Evolutionary conservation across 2,329 filamentous ascomycete species (phyloP), one percentile per base, ranked within the genome.

Genomic region (Mollisiaceae sp.): DNA sequence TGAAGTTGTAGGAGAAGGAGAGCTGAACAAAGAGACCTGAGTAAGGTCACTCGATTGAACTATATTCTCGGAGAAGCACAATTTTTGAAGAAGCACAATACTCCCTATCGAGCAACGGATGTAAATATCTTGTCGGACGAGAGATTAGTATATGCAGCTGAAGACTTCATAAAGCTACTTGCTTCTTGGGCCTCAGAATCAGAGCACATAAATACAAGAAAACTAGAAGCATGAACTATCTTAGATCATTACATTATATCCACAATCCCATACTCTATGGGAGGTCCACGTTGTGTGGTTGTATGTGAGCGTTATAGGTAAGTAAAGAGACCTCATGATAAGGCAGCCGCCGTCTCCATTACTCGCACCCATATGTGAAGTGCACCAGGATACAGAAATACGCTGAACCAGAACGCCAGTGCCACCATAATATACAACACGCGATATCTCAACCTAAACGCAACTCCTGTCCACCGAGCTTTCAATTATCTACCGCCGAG

Each of bases 191-290:
- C 4, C 15, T 41, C 38, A 41, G 2, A 41, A 9, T 18, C 38
- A 4, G 38, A 41, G 11, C 11, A 41, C 11, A 41, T 12, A 41
- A 4, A 18, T 41, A 41, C 3, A 41, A 41, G 12, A 41, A 18
- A 41, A 41, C 11, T 9, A 41, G 38, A 41, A 9, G 2, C 4
- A 41, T 12, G 12, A 41, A 41, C 4, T 18, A 32, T 41, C 15
- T 41, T 24, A 22, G n/a, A 54, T 54, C 24, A 54, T 54, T 54
- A 54, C 50, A 54, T 54, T 54, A 54, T 54, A 54, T 54, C 50
- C 50, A 54, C 50, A 54, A 35, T 32, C 24, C 50, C 50, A 27
- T 32, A 32, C 27, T 32, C 22, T 52, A 32, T 35, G 8, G 12
- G 11, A 11, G 22, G 22, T 15, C 15, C 14, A 12, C n/a, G 24